A percentile compares a stretch with the other conserved stretches of the same genome.
phyloP scores from a whole-genome alignment of 768 basidiomycete genomes.

The Leucogyrophana mollusca region DNA sequence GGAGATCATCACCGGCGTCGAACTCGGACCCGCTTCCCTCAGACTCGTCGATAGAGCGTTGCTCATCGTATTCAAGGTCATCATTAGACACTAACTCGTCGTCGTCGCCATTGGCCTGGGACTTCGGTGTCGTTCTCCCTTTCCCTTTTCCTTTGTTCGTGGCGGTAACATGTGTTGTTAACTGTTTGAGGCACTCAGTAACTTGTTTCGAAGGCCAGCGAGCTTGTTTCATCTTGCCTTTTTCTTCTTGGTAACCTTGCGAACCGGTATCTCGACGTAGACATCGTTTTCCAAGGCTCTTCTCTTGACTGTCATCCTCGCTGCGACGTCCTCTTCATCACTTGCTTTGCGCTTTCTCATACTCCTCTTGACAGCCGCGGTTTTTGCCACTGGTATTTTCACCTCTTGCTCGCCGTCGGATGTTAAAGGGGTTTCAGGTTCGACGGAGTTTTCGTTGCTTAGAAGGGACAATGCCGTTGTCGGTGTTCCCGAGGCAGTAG shows the following conservation, averaged over 20 bases:
- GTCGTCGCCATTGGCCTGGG: conserved; percentile 27
- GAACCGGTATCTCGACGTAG: conserved; percentile 15
- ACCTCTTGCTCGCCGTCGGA: conserved; percentile 35
- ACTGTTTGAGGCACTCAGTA: conserved; percentile 13
- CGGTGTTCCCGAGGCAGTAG: conserved; percentile 29
- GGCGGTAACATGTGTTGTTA: neutral
- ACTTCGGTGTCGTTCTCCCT: conserved; percentile 19
- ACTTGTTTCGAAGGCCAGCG: conserved; percentile 5
- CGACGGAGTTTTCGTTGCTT: conserved; percentile 44
- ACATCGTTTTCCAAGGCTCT: conserved; percentile 31
- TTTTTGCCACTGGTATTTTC: conserved; percentile 1
- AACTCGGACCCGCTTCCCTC: conserved; percentile 62
- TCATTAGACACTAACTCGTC: conserved; percentile 31
- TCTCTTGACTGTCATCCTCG: conserved; percentile 22
- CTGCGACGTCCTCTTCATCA: conserved; percentile 26
- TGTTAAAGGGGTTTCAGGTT: conserved; percentile 52
- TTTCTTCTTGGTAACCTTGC: conserved; percentile 8
- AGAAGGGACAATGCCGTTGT: conserved; percentile 50
- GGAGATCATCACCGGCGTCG: conserved; percentile 31
- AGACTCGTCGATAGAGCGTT: conserved; percentile 43
- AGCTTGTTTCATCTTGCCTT: conserved; percentile 20
- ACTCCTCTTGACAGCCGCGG: conserved; percentile 9
- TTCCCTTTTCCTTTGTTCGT: conserved; percentile 26
- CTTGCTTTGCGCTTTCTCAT: conserved; percentile 32
- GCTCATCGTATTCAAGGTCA: conserved; percentile 40